phyloP scores from a whole-genome alignment of 495 filamentous ascomycete species.

The Eremomyces bilateralis region DNA sequence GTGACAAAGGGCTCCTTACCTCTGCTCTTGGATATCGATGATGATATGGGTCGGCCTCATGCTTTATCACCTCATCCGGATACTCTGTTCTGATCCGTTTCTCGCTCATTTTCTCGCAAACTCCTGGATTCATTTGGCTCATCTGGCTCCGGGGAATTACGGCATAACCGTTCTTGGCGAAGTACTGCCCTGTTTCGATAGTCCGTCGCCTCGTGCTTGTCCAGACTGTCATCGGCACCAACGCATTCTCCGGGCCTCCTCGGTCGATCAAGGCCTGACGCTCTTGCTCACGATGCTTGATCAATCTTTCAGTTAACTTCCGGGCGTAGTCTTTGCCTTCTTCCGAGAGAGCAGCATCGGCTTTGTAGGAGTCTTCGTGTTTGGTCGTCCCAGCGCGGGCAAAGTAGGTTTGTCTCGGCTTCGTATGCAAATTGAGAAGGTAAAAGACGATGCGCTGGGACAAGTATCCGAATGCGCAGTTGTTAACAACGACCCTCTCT shows the following conservation, averaged over 20 bases:
- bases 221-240: slow-evolving; percentile 78
- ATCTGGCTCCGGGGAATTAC: slow-evolving; percentile 83
- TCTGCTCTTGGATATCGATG: slow-evolving; percentile 91
- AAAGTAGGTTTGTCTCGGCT: slow-evolving; percentile 82
- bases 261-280: slow-evolving; percentile 41
- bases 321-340: slow-evolving; percentile 69
- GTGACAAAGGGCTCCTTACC: slow-evolving; percentile 26
- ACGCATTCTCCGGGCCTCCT: slow-evolving; percentile 41
- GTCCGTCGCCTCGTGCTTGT: slow-evolving; percentile 80
- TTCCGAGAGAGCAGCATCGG: slow-evolving; percentile 61
- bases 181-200: slow-evolving; percentile 68
- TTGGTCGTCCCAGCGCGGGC: slow-evolving; percentile 51
- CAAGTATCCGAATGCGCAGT: slow-evolving; percentile 84
- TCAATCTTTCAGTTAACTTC: slow-evolving; percentile 65
- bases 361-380: slow-evolving; percentile 74
- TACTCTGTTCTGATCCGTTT: slow-evolving; percentile 56
- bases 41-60: slow-evolving; percentile 90
- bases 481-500: slow-evolving; percentile 79
- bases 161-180: slow-evolving; percentile 56
- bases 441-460: slow-evolving; percentile 96
- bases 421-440: slow-evolving; percentile 91
- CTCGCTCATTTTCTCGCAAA: slow-evolving; percentile 81
- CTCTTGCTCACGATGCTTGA: slow-evolving; percentile 65
- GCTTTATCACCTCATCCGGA: slow-evolving; percentile 77
- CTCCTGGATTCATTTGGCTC: slow-evolving; percentile 89